These are phyloP conservation scores for Backusella morwellensis DNA, from an alignment of 192 early-diverging fungal species.

Conservation along the genomic window DNA sequence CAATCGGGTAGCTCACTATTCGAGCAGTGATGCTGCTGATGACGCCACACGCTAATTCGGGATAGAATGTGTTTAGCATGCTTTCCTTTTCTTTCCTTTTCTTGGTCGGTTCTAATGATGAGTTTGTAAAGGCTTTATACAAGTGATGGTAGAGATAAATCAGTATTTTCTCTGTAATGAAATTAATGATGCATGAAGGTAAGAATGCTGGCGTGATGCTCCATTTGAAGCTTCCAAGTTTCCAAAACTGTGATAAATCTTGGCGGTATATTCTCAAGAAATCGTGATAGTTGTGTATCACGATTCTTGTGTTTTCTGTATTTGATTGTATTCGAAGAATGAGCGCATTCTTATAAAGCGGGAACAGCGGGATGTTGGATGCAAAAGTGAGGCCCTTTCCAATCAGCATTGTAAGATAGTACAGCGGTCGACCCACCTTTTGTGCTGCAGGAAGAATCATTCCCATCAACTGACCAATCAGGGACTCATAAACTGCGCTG, in stretches of 20 bases:
- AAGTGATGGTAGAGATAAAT: conserved; percentile 20
- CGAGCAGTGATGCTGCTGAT: conserved; percentile 45
- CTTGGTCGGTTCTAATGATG: neutral
- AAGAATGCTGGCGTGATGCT: conserved; percentile 22
- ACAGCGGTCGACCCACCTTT: neutral
- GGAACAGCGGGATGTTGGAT: conserved; percentile 28
- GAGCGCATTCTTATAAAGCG: conserved; percentile 31
- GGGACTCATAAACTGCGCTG: conserved; percentile 23
- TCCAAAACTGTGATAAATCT: conserved; percentile 16
- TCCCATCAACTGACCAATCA: neutral
- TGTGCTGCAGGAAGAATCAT: neutral
- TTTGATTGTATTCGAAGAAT: conserved; percentile 29
- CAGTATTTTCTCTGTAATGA: conserved; percentile 20
- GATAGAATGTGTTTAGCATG: conserved; percentile 44
- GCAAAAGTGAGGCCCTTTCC: conserved; percentile 3
- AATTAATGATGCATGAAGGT: conserved; percentile 30
- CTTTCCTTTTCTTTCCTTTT: conserved; percentile 9
- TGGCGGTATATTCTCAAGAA: conserved; percentile 19
- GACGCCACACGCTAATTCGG: conserved; percentile 49
- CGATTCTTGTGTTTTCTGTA: neutral
- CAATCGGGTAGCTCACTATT: conserved; percentile 43
- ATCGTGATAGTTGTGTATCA: conserved; percentile 5
- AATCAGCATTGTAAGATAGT: neutral
- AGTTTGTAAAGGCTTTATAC: conserved; percentile 5
- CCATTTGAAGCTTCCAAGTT: neutral